Evolutionary conservation across 805 yeast species (phyloP), one percentile per base, ranked within the genome.

Genomic region (Millerozyma acaciae): DNA sequence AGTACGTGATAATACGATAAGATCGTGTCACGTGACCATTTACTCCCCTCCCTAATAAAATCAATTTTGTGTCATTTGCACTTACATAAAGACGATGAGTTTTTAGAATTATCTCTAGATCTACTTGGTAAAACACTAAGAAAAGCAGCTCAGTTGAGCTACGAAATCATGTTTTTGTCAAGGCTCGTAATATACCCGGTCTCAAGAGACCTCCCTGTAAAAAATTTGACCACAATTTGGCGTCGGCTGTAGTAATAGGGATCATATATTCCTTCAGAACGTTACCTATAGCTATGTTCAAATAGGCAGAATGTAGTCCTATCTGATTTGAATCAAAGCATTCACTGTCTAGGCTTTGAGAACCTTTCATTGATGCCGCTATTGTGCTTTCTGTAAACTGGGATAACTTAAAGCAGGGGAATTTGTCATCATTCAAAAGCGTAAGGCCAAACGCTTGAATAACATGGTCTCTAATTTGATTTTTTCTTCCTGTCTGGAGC

Each of bases 381-480:
- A n/a, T n/a, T n/a, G n/a, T n/a, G n/a, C n/a, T n/a, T n/a, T n/a
- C n/a, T 12, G 15, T 9, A 18, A 4, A 5, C 12, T 19, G 32
- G 10, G 18, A 16, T n/a, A 10, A n/a, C 32, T 50, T 52, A 34
- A 51, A 51, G 13, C 24, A 16, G 1, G 9, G 16, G 29, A 51
- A 51, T 12, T 48, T 45, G 27, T 52, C 56, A 29, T 52, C 57
- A 26, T 52, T 52, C 16, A 52, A 36, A 7, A 52, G 37, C 1
- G 54, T 43, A 1, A 39, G 30, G 4, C 30, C 40, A 26, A 52
- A 50, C 4, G 47, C 45, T 26, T 44, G 47, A 7, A 45, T 17
- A 10, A 45, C 36, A 34, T 52, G 57, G 20, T 52, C 56, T 21
- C 57, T 29, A 21, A 52, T 48, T 30, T 52, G 57, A 35, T 52